A percentile compares a stretch with the other conserved stretches of the same genome.
Conservation (phyloP, 768 basidiomycete genomes). For the Calvatia gigantea region DNA sequence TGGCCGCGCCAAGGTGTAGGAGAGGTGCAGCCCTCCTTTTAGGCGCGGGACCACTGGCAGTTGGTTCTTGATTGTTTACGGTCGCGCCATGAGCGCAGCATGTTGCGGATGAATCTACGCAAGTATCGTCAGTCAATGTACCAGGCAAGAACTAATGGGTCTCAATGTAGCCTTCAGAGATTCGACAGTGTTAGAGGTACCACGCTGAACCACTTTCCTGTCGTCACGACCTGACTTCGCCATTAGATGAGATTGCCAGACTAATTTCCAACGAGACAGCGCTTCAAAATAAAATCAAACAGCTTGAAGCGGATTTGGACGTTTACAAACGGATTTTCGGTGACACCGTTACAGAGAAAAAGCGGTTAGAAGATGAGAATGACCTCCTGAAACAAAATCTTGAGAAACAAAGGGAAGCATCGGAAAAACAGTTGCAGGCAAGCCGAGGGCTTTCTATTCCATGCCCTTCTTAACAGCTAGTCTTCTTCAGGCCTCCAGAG, state of each 20-base stretch:
- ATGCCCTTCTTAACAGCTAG: background rate
- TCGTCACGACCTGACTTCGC: background rate
- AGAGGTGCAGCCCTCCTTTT: background rate
- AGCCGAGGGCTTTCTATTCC: background rate
- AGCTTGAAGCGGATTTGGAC: conserved; percentile 35
- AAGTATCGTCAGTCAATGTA: background rate
- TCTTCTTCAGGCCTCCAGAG: conserved; percentile 35
- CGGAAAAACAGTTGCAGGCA: conserved; percentile 41
- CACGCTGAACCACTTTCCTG: background rate
- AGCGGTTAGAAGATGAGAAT: conserved; percentile 18
- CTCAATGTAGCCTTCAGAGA: background rate
- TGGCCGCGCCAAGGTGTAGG: too few species aligned
- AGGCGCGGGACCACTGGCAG: background rate
- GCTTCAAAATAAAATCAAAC: conserved; percentile 27
- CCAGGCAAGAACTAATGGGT: background rate
- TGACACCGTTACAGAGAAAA: conserved; percentile 32
- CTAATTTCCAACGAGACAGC: conserved; percentile 30
- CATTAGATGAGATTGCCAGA: conserved; percentile 34
- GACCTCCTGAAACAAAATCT: conserved; percentile 31
- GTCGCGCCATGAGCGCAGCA: background rate
- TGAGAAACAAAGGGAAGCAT: conserved; percentile 33
- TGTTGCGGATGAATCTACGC: background rate
- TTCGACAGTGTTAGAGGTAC: background rate
- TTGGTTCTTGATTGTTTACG: background rate
- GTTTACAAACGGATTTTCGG: conserved; percentile 43